Base-by-base conservation (phyloP, 2,329 filamentous ascomycete species). In the Bipolaris gigantea region DNA sequence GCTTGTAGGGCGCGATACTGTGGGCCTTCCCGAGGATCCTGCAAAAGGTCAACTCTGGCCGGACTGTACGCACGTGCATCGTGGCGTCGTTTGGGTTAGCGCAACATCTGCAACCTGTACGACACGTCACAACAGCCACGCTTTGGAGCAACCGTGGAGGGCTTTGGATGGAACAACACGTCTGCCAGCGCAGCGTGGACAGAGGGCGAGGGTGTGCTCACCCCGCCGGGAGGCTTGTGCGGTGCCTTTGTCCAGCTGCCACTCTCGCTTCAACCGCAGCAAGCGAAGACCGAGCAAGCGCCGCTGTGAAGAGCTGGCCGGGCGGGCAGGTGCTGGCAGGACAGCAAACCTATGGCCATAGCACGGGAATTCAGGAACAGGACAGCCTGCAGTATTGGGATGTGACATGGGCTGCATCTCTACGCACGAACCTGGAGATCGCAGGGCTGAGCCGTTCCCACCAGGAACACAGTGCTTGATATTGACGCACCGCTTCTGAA, bases 401-500 rank as follows among this genome's bases (percentile, higher is more conserved):
- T 63, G 64, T 65, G 64, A 65, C 56, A 59, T 57, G 56, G 61
- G 61, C 61, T 65, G 63, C 62, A 65, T 60, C 42, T 25, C 39
- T 44, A 61, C 55, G 61, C 61, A 59, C 53, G 51, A 57, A 59
- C 60, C 60, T 49, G 59, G 55, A 59, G 60, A 62, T 61, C 59
- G 54, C 62, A 67, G 62, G 65, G 65, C 63, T 67, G 65, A 66
- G 56, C 57, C 45, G 64, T 64, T 63, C 61, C 52, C 57, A 50
- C 56, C 61, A 65, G 61, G 62, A 61, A 65, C 62, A 60, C 46
- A 30, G 27, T 30, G 27, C 47, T 56, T 53, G 53, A 57, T 55
- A 41, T 59, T 55, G 52, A 59, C 54, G 50, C 44, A 53, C 51
- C 59, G 47, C 53, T 55, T 42, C 19, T 43, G 47, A 53, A 53